These are phyloP conservation scores for Yamadazyma conglobata DNA, from an alignment of 1,139 yeast species.

Conservation along the genomic window DNA sequence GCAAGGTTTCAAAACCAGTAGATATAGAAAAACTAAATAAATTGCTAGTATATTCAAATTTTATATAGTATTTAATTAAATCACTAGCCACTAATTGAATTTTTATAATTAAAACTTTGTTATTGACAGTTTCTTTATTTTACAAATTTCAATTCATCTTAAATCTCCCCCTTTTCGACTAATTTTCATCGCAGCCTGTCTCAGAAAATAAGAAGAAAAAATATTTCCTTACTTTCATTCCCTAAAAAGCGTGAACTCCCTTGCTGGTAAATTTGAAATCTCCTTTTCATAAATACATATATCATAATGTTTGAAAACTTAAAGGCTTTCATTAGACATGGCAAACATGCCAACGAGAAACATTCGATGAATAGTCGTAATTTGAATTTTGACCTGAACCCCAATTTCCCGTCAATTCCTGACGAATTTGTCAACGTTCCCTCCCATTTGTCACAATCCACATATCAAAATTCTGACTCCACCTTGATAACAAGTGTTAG, in stretches of 20 bases:
- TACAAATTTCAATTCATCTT: neutral
- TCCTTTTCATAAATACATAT: too few species aligned
- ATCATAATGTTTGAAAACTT: conserved; percentile 54
- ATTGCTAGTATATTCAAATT: neutral
- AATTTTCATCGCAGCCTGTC: neutral
- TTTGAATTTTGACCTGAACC: neutral
- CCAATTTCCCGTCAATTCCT: conserved; percentile 1
- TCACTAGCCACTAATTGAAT: neutral
- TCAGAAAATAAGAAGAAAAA: neutral
- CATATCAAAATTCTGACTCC: conserved; percentile 7
- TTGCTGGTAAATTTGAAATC: neutral
- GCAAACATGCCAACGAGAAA: conserved; percentile 63
- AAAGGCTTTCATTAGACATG: conserved; percentile 80
- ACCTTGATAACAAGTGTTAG: conserved; percentile 5
- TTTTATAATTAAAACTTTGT: neutral
- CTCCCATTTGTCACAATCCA: conserved; percentile 2
- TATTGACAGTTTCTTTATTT: neutral
- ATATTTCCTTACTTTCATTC: neutral
- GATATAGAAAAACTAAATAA: neutral
- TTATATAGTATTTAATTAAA: neutral
- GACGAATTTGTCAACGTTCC: conserved; percentile 9
- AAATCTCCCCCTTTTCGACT: neutral
- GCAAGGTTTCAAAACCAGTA: neutral
- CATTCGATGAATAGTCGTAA: conserved; percentile 11
- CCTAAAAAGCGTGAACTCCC: neutral